phyloP scores from a whole-genome alignment of 1,284 basidiomycete species.

The Marasmius sp. region DNA sequence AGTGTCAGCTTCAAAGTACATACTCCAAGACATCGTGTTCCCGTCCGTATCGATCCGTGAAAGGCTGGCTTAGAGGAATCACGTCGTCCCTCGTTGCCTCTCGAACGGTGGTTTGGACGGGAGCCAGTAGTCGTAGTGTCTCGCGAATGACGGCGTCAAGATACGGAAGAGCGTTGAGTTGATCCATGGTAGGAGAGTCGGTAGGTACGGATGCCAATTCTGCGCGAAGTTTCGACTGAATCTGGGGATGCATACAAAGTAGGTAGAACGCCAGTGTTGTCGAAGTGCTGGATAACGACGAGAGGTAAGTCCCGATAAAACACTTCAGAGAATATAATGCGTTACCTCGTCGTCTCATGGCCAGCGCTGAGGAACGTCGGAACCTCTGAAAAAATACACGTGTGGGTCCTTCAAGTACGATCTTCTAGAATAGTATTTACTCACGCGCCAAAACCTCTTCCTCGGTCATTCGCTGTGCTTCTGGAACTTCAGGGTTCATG shows the following conservation, averaged over 20 bases:
- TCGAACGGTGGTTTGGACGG: slow-evolving; percentile 56
- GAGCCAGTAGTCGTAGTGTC: slow-evolving; percentile 62
- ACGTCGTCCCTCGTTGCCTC: slow-evolving; percentile 52
- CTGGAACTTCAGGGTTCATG: background rate
- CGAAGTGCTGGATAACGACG: slow-evolving; percentile 33
- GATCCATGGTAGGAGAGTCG: slow-evolving; percentile 60
- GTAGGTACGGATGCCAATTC: slow-evolving; percentile 55
- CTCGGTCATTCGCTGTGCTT: background rate
- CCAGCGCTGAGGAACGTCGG: background rate
- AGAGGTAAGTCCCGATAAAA: too few relatives aligned
- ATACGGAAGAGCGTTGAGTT: slow-evolving; percentile 58
- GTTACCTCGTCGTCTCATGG: background rate
- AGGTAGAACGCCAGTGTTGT: slow-evolving; percentile 64
- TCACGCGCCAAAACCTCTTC: background rate
- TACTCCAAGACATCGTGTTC: too few relatives aligned
- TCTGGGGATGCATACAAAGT: slow-evolving; percentile 50
- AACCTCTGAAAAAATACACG: background rate
- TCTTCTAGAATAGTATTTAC: background rate
- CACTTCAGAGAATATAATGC: background rate
- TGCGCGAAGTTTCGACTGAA: slow-evolving; percentile 67
- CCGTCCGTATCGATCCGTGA: slow-evolving; percentile 16
- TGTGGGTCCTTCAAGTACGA: slow-evolving; percentile 11
- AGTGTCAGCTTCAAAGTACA: too few relatives aligned
- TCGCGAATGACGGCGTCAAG: slow-evolving; percentile 71
- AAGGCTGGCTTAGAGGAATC: slow-evolving; percentile 52